Base-by-base conservation (phyloP, 352 stramenopile species). In the Pythium periplocum region DNA sequence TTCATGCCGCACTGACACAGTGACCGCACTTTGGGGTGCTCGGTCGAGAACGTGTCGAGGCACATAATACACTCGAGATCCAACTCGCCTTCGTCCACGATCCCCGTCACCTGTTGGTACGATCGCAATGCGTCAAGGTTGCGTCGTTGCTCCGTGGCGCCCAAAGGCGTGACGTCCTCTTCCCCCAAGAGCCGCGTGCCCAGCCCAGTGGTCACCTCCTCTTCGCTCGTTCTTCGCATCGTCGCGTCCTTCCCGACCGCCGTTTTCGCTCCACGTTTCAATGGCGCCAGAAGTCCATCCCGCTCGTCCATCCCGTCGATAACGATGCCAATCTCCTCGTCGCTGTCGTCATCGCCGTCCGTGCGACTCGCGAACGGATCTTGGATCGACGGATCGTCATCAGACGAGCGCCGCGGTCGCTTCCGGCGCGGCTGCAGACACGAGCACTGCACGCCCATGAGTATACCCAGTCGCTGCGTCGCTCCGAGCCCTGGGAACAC, bases 1-100 rank as follows among this genome's bases (percentile, higher is more conserved):
- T 96, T 96, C 71, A 96, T 76, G 51, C 86, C 86, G 61, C 86
- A 96, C 46, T 75, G 89, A 57, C 86, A 96, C 30, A 96, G 57
- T 42, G 86, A 91, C 30, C 84, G 83, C 45, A 96, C 70, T 51
- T 90, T 90, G 3, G 84, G 84, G 41, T 93, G 88, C 6, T 82
- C 64, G 9, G 12, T 47, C 3, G 48, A 53, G 32, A 69, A 69
- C 31, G 52, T 69, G 38, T 69, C 61, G 31, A 69, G 61, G 49
- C 61, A 69, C 61, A 69, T 93, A 64, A 96, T 74, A 59, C 86
- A 96, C 68, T 96, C 86, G 34, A 95, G 69, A 26, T 93, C 84
- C 12, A 70, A 50, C 63, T 87, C 65, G 0, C 71, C 78, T 49
- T 75, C 61, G 45, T 87, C 76, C 44, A 89, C 77, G 55, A 90